phyloP scores from a whole-genome alignment of 495 filamentous ascomycete genomes.

The Evernia prunastri region DNA sequence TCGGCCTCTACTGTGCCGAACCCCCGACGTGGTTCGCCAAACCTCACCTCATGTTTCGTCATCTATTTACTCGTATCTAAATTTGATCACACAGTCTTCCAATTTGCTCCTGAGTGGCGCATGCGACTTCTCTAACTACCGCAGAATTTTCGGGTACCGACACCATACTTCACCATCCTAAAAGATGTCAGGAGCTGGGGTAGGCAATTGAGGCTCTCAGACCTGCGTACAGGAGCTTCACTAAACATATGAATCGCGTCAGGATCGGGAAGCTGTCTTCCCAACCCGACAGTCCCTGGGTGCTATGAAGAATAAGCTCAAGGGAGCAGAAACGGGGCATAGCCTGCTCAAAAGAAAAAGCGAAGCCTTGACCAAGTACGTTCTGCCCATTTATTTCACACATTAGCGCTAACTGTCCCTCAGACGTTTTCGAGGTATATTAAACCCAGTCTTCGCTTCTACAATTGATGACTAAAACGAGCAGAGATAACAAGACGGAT shows the following conservation, averaged over 20 bases:
- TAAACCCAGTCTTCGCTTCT: slow-evolving; percentile 19
- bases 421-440: slow-evolving; percentile 80
- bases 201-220: slow-evolving; percentile 31
- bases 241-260: slow-evolving; percentile 20
- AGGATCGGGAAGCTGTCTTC: slow-evolving; percentile 93
- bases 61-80: not conserved
- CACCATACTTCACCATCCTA: not conserved
- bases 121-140: not conserved
- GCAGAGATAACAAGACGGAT: slow-evolving; percentile 94
- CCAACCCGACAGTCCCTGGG: slow-evolving; percentile 94
- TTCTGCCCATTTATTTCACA: slow-evolving; percentile 21
- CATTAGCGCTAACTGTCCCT: slow-evolving; percentile 18
- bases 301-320: slow-evolving; percentile 97
- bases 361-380: slow-evolving; percentile 83
- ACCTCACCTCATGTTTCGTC: not conserved
- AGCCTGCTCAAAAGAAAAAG: slow-evolving; percentile 85
- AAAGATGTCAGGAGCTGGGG: slow-evolving; percentile 53
- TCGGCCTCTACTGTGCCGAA: too few relatives aligned
- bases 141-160: not conserved
- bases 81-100: not conserved
- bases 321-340: slow-evolving; percentile 88
- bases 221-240: slow-evolving; percentile 14
- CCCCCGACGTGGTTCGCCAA: too few relatives aligned
- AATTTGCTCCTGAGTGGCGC: not conserved
- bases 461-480: slow-evolving; percentile 1